Percentiles rank a stretch among this genome's conserved stretches.
These are phyloP conservation scores for Nannizziopsis barbatae DNA, from an alignment of 2,329 filamentous ascomycete genomes.

Conservation along the genomic window DNA sequence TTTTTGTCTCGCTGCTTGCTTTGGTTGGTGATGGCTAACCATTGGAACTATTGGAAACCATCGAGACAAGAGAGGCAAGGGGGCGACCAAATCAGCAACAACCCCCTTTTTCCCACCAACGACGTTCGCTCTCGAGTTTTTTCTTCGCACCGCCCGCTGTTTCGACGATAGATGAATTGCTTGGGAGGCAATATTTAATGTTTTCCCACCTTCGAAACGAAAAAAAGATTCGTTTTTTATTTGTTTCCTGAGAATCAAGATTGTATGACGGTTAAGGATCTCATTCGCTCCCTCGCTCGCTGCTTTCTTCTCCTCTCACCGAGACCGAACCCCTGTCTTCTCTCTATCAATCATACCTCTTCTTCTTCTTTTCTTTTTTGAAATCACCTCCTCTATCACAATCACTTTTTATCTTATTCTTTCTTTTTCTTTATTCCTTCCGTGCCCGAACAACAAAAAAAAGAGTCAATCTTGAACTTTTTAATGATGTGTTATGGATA, in stretches of 20 bases:
- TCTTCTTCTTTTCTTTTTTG: neutral
- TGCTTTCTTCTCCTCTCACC: neutral
- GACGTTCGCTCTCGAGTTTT: neutral
- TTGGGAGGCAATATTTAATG: neutral
- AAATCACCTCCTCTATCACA: neutral
- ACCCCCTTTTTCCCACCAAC: no score
- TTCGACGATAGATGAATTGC: neutral
- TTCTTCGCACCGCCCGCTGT: neutral
- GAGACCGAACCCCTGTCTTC: neutral
- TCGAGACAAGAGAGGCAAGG: neutral
- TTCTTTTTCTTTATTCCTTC: no score
- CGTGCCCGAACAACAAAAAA: no score
- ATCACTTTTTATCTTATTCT: neutral
- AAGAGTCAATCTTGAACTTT: no score
- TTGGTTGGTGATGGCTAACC: neutral
- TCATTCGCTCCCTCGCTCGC: constrained; percentile 1
- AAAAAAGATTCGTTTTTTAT: no score
- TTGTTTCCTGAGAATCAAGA: constrained; percentile 6
- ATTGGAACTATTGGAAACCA: neutral
- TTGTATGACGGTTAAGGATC: neutral
- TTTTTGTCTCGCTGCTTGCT: neutral
- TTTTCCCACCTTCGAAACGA: no score
- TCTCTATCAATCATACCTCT: neutral
- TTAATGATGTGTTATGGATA: no score
- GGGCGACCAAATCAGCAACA: no score